Evolutionary conservation across 2,329 filamentous ascomycete genomes (phyloP).

Genomic region (Sclerotinia minor): DNA sequence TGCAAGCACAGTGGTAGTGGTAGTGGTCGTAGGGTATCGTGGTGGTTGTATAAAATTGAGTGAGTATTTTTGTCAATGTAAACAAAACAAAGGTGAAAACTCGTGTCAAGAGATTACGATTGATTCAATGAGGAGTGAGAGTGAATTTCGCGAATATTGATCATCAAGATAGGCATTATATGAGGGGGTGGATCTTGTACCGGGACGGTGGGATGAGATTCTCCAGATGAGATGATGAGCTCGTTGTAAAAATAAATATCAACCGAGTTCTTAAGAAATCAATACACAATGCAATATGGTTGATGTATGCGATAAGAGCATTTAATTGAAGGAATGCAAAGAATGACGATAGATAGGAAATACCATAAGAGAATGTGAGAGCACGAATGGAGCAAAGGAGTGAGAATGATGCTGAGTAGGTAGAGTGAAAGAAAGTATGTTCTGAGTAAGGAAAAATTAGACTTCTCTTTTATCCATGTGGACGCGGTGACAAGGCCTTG

Average conservation of each 20-base stretch:
- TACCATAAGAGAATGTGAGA: conserved; percentile 10
- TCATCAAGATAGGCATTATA: conserved; percentile 19
- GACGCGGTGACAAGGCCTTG: conserved; percentile 16
- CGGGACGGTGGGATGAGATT: conserved; percentile 1
- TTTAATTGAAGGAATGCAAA: conserved; percentile 11
- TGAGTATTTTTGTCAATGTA: background rate
- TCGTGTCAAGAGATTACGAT: conserved; percentile 1
- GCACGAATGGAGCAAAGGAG: conserved; percentile 18
- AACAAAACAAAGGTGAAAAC: conserved; percentile 12
- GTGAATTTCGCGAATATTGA: conserved; percentile 15
- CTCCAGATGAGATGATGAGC: conserved; percentile 3
- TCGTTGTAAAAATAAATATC: conserved; percentile 18
- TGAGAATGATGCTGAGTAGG: background rate
- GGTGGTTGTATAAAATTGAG: background rate
- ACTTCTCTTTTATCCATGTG: conserved; percentile 11
- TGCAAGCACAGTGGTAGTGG: background rate
- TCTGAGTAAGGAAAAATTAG: conserved; percentile 14
- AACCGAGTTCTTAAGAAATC: background rate
- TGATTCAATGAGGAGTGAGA: conserved; percentile 4
- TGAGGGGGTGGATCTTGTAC: background rate
- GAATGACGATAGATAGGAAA: conserved; percentile 14
- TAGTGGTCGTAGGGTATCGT: background rate
- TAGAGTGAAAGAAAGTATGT: conserved; percentile 15
- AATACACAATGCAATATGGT: background rate
- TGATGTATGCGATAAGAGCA: background rate